Conservation (phyloP, 257 asterid species). For the Gardenia jasminoides region DNA sequence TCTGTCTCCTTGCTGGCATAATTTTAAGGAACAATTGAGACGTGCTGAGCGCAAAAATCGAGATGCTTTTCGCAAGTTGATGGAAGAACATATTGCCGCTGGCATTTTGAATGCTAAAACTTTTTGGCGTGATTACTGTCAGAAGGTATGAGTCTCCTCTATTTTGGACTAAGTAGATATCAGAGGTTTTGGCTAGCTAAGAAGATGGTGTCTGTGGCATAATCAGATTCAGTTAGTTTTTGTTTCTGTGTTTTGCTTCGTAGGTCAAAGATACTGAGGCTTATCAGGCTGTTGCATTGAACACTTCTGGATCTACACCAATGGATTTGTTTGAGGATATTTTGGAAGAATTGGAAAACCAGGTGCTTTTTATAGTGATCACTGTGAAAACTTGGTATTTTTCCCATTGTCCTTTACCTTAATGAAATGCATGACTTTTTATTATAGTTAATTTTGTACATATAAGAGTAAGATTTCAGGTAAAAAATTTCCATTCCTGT, state of each 20-base stretch:
- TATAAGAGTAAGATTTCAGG: background rate
- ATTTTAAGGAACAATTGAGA: constrained; percentile 69
- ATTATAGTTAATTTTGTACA: background rate
- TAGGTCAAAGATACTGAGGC: constrained; percentile 82
- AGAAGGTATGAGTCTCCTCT: constrained; percentile 42
- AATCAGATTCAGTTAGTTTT: background rate
- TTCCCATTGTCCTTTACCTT: background rate
- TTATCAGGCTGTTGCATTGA: constrained; percentile 78
- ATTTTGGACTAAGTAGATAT: background rate
- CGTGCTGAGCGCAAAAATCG: constrained; percentile 92
- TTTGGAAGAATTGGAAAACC: constrained; percentile 76
- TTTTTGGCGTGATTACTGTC: constrained; percentile 87
- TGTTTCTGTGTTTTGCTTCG: constrained; percentile 18
- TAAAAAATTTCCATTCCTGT: background rate
- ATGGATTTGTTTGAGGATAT: constrained; percentile 89
- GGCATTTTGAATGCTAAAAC: constrained; percentile 90
- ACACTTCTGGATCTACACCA: constrained; percentile 89
- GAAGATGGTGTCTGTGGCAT: constrained; percentile 8
- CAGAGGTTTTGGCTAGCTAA: constrained; percentile 6
- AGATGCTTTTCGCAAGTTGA: constrained; percentile 82
- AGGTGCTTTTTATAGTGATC: constrained; percentile 39
- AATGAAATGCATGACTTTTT: background rate
- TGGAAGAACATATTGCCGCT: constrained; percentile 82
- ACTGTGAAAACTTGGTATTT: background rate
- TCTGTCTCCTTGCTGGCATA: background rate